Evolutionary conservation across 2,329 filamentous ascomycete genomes (phyloP).

Genomic region (Whalleya microplaca): DNA sequence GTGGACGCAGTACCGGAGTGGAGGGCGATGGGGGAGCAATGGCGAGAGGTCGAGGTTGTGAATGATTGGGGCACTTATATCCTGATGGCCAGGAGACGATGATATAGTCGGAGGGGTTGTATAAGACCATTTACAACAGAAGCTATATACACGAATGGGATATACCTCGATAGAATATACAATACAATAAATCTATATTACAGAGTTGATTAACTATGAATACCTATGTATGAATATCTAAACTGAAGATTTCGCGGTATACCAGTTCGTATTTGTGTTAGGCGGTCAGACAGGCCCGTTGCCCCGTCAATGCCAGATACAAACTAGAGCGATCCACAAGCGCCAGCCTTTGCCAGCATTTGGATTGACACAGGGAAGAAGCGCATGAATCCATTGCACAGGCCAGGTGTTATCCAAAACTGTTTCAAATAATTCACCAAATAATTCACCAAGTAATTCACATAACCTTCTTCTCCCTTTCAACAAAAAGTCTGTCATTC

Average conservation of each 20-base stretch:
- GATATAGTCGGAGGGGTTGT: slow-evolving; percentile 2
- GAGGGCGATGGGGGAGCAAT: slow-evolving; percentile 51
- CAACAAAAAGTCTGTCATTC: slow-evolving; percentile 3
- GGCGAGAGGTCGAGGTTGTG: slow-evolving; percentile 58
- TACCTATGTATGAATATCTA: too few species aligned
- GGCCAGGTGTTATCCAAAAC: slow-evolving; percentile 24
- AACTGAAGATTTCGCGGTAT: too few species aligned
- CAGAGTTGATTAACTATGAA: too few species aligned
- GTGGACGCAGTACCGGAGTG: slow-evolving; percentile 56
- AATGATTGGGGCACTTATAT: slow-evolving; percentile 66
- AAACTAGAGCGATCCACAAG: slow-evolving; percentile 14
- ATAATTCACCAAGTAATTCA: slow-evolving; percentile 14
- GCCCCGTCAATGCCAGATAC: slow-evolving; percentile 36
- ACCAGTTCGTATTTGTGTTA: too few species aligned
- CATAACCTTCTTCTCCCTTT: slow-evolving; percentile 26
- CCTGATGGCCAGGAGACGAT: slow-evolving; percentile 56
- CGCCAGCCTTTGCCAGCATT: neutral
- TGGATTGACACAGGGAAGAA: neutral
- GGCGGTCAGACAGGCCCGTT: slow-evolving; percentile 23
- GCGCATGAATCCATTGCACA: slow-evolving; percentile 22
- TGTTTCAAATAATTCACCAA: slow-evolving; percentile 20
- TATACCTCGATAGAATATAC: too few species aligned
- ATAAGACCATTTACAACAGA: too few species aligned
- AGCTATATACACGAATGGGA: too few species aligned
- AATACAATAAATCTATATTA: too few species aligned